Evolutionary conservation across 805 yeast species (phyloP).

Genomic region (Saturnispora quitensis): DNA sequence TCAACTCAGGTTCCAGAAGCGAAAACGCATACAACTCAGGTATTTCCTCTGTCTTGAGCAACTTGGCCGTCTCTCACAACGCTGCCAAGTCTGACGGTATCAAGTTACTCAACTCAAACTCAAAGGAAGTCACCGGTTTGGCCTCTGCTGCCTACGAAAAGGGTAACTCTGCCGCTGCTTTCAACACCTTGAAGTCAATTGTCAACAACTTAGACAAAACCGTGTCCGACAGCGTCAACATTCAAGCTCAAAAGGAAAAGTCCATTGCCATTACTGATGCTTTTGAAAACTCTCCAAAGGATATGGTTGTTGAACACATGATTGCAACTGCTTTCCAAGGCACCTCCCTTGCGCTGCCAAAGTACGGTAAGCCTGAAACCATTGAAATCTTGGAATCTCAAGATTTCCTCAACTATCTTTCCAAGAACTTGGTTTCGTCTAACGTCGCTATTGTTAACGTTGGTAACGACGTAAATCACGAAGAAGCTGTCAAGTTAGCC

Average conservation of each 20-base stretch:
- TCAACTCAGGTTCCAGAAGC: constrained; percentile 70
- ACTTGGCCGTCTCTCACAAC: constrained; percentile 34
- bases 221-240: constrained; percentile 34
- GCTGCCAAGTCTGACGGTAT: constrained; percentile 43
- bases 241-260: constrained; percentile 30
- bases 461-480: constrained; percentile 60
- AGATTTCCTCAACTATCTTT: constrained; percentile 51
- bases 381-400: constrained; percentile 44
- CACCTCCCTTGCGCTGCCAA: constrained; percentile 69
- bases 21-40: constrained; percentile 81
- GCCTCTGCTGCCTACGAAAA: constrained; percentile 51
- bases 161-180: constrained; percentile 43
- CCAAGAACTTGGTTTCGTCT: constrained; percentile 48
- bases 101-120: constrained; percentile 41
- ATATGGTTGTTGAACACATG: constrained; percentile 63
- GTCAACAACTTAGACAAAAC: constrained; percentile 29
- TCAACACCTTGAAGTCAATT: constrained; percentile 40
- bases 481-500: constrained; percentile 57
- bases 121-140: constrained; percentile 61
- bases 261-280: constrained; percentile 41
- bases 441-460: constrained; percentile 60
- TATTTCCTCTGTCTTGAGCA: constrained; percentile 56
- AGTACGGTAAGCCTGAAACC: constrained; percentile 64
- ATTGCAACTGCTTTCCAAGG: constrained; percentile 83
- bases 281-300: constrained; percentile 48